Evolutionary conservation across 2,329 filamentous ascomycete species (phyloP), one percentile per base, ranked within the genome.

Genomic region (Rhynchosporium secalis): DNA sequence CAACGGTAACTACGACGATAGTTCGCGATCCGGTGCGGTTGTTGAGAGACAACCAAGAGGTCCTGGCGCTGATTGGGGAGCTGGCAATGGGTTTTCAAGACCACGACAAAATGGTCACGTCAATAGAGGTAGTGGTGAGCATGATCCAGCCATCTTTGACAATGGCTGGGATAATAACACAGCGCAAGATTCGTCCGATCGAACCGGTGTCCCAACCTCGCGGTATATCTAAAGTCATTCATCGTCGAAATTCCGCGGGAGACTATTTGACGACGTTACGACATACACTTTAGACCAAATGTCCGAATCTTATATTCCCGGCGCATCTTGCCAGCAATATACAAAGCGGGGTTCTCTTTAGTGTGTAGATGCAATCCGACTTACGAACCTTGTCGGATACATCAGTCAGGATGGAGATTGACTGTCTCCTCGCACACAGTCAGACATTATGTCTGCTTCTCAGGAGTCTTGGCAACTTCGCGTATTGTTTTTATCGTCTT

Each of bases 41-140:
- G 80, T 79, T 9, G 85, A 88, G 68, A 79, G 85, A 62, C 85
- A 88, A 74, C 85, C 85, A n/a, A 80, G 84, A 31, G 84, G 84
- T 31, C 85, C 86, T 20, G 70, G 65, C 29, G 67, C 62, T 1
- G 83, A 85, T 71, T 87, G 85, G 85, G 84, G 86, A 72, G 77
- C 76, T 49, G 77, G 75, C 36, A 72, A 72, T 56, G 84, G 83
- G 1, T 88, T 87, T 68, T 78, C 75, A 43, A 83, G 85, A 62
- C 76, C 75, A 63, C 82, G 85, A 55, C 72, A 81, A 59, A 86
- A 85, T 68, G 86, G 86, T 28, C 86, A 88, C 71, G 80, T 81
- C 73, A 81, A 84, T 66, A 80, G 85, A 63, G 81, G 83, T 61
- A 88, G 85, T 73, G 70, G 68, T 70, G 85, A 75, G 81, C 65